These are phyloP conservation scores for Zygoascus ofunaensis DNA, from an alignment of 805 yeast species.

Conservation along the genomic window DNA sequence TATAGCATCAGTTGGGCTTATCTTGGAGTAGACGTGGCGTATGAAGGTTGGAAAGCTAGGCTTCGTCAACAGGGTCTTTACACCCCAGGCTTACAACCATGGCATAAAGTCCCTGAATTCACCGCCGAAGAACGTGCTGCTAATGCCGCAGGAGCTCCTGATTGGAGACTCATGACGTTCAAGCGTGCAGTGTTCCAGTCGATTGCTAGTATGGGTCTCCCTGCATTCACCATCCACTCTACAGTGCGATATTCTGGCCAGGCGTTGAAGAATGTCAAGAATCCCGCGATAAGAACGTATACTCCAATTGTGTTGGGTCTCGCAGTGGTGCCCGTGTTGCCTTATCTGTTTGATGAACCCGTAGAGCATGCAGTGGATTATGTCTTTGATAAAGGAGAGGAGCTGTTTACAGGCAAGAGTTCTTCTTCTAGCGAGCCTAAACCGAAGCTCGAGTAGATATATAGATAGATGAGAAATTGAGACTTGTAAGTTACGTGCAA, in stretches of 20 bases:
- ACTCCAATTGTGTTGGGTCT: slow-evolving; percentile 78
- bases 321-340: slow-evolving; percentile 66
- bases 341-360: slow-evolving; percentile 74
- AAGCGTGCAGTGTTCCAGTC: slow-evolving; percentile 75
- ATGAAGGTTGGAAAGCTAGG: slow-evolving; percentile 53
- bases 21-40: slow-evolving; percentile 64
- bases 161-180: slow-evolving; percentile 56
- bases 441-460: background rate
- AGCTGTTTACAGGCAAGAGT: background rate
- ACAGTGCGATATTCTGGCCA: slow-evolving; percentile 58
- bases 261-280: slow-evolving; percentile 47
- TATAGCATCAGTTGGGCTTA: slow-evolving; percentile 73
- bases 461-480: too few species aligned
- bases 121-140: slow-evolving; percentile 25
- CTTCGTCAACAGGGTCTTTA: slow-evolving; percentile 58
- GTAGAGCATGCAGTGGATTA: slow-evolving; percentile 61
- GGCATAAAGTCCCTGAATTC: slow-evolving; percentile 44
- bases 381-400: slow-evolving; percentile 37
- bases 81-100: slow-evolving; percentile 53
- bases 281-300: slow-evolving; percentile 43
- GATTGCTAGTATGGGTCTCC: slow-evolving; percentile 78
- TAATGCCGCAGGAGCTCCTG: slow-evolving; percentile 39
- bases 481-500: too few species aligned
- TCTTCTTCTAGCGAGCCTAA: too few species aligned
- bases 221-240: slow-evolving; percentile 77